A percentile compares a stretch with the other conserved stretches of the same genome.
These are phyloP conservation scores for Neonectria neomacrospora DNA, from an alignment of 2,329 filamentous ascomycete species.

Conservation along the genomic window DNA sequence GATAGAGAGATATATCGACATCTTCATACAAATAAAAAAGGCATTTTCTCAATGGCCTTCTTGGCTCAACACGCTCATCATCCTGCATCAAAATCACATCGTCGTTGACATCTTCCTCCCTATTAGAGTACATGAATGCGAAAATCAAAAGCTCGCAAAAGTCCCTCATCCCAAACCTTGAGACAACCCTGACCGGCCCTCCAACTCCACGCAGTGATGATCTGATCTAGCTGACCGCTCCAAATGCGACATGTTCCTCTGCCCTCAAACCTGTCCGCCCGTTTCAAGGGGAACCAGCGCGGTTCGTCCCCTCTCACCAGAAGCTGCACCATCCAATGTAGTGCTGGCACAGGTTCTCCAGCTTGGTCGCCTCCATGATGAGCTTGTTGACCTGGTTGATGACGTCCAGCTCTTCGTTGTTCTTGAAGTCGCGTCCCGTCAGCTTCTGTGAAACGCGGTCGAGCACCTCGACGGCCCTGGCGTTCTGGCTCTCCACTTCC, in stretches of 20 bases:
- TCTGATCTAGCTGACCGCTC: constrained; percentile 17
- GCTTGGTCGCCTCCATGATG: constrained; percentile 92
- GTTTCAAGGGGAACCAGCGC: neutral
- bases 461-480: constrained; percentile 89
- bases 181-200: constrained; percentile 20
- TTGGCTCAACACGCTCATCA: constrained; percentile 1
- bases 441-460: constrained; percentile 94
- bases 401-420: constrained; percentile 83
- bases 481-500: constrained; percentile 87
- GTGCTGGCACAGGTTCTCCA: constrained; percentile 98
- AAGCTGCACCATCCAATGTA: constrained; percentile 99
- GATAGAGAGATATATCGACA: neutral
- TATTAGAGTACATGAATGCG: constrained; percentile 25
- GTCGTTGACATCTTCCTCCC: constrained; percentile 13
- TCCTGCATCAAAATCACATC: neutral
- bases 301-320: constrained; percentile 69
- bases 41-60: neutral
- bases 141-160: constrained; percentile 15
- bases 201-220: constrained; percentile 35
- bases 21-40: neutral
- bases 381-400: constrained; percentile 93
- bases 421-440: constrained; percentile 91
- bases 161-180: constrained; percentile 26
- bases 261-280: neutral
- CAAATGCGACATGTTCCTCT: constrained; percentile 8